A percentile compares a stretch with the other conserved stretches of the same genome.
Evolutionary conservation across 352 stramenopile species (phyloP).

Genomic region (Globisporangium nunn): DNA sequence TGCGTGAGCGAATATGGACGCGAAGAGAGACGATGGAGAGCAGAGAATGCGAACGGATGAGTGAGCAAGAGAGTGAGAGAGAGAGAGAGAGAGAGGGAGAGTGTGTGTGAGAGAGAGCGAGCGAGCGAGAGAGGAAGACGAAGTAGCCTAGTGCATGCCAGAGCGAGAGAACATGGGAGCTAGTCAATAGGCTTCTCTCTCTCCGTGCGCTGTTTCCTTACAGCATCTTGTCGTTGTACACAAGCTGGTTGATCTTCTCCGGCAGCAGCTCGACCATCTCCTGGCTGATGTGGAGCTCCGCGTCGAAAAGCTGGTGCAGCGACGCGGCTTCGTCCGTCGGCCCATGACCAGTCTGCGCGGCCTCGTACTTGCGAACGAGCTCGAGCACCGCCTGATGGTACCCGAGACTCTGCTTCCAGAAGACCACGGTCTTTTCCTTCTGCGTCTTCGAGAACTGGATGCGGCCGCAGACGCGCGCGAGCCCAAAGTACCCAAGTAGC

Average conservation of each 20-base stretch:
- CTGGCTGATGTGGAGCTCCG: slow-evolving; percentile 44
- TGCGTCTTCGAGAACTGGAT: slow-evolving; percentile 28
- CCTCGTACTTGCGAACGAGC: slow-evolving; percentile 33
- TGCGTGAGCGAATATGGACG: not conserved
- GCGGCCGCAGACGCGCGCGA: slow-evolving; percentile 58
- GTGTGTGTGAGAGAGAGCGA: too few species aligned
- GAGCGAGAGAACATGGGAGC: not conserved
- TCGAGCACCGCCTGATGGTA: slow-evolving; percentile 41
- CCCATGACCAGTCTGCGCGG: slow-evolving; percentile 5
- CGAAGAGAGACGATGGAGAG: not conserved
- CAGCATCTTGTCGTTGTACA: slow-evolving; percentile 55
- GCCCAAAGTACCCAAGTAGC: slow-evolving; percentile 49
- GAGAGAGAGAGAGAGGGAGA: not conserved
- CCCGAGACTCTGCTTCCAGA: slow-evolving; percentile 51
- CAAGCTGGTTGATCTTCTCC: slow-evolving; percentile 74
- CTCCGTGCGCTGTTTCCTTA: not conserved
- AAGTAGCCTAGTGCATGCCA: not conserved
- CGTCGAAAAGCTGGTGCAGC: slow-evolving; percentile 33
- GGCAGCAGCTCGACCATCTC: slow-evolving; percentile 64
- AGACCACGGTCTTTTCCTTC: slow-evolving; percentile 40
- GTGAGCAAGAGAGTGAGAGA: not conserved
- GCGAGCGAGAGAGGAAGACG: not conserved
- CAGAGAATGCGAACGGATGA: not conserved
- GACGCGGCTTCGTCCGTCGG: slow-evolving; percentile 10
- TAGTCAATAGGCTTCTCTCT: not conserved